phyloP scores from a whole-genome alignment of 2,329 filamentous ascomycete genomes.

The Cadophora luteo-olivacea region DNA sequence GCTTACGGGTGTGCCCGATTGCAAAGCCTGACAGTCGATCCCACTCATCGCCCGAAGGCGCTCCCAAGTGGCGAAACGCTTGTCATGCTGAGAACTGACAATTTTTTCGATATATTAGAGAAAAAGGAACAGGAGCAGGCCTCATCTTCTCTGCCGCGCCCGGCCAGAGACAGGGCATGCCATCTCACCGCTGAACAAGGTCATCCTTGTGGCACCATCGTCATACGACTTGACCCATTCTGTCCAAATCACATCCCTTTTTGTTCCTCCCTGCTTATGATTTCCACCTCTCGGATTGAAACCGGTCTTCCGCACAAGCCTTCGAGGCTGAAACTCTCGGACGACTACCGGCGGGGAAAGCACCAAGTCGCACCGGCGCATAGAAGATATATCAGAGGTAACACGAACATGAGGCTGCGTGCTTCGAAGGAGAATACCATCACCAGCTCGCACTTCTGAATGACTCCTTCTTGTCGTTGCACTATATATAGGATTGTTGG shows the following conservation, averaged over 20 bases:
- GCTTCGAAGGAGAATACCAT: conserved; percentile 10
- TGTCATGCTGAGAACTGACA: conserved; percentile 9
- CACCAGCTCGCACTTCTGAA: not conserved
- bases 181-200: conserved; percentile 2
- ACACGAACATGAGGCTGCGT: conserved; percentile 7
- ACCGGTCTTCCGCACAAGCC: conserved; percentile 8
- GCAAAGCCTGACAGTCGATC: not conserved
- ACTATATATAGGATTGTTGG: conserved; percentile 29
- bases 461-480: conserved; percentile 12
- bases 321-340: conserved; percentile 15
- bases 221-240: conserved; percentile 3
- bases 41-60: conserved; percentile 5
- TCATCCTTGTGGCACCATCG: not conserved
- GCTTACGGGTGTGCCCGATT: conserved; percentile 5
- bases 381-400: conserved; percentile 9
- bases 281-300: conserved; percentile 9
- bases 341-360: conserved; percentile 13
- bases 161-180: not conserved
- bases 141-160: not conserved
- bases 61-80: conserved; percentile 6
- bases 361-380: conserved; percentile 11
- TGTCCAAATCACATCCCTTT: not conserved
- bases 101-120: not conserved
- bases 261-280: not conserved
- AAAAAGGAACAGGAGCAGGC: not conserved